These are phyloP conservation scores for Amyloporia xantha DNA, from an alignment of 768 basidiomycete genomes.

Conservation along the genomic window DNA sequence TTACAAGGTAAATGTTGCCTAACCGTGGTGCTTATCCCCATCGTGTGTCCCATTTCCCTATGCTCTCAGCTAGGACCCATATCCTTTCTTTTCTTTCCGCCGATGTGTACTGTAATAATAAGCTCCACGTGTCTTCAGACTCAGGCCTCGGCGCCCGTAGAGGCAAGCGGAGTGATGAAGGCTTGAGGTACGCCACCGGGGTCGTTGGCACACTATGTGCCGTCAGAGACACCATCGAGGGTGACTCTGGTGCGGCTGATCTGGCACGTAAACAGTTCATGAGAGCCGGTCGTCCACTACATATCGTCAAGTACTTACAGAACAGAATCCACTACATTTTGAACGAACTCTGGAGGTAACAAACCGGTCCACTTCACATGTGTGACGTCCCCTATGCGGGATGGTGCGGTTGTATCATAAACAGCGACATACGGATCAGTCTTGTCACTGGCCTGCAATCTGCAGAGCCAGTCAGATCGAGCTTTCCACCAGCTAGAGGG, in stretches of 20 bases:
- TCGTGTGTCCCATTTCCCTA: constrained; percentile 34
- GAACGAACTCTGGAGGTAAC: constrained; percentile 45
- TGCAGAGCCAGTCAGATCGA: too few relatives aligned
- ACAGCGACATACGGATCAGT: constrained; percentile 65
- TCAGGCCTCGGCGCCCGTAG: constrained; percentile 38
- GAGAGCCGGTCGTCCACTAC: too few relatives aligned
- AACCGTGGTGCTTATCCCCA: constrained; percentile 32
- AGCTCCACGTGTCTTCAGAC: constrained; percentile 48
- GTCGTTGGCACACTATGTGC: constrained; percentile 37
- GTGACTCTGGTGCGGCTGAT: background rate
- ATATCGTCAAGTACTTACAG: constrained; percentile 33
- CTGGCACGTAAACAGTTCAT: too few relatives aligned
- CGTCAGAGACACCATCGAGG: constrained; percentile 36
- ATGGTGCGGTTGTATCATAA: constrained; percentile 49
- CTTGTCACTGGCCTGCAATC: constrained; percentile 54
- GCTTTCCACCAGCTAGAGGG: background rate
- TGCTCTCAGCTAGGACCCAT: constrained; percentile 43
- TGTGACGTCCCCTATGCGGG: constrained; percentile 37
- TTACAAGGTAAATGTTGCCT: too few relatives aligned
- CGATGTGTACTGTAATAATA: constrained; percentile 21
- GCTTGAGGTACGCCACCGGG: constrained; percentile 48
- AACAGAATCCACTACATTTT: constrained; percentile 40
- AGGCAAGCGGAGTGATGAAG: constrained; percentile 25
- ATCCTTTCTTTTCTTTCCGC: constrained; percentile 5
- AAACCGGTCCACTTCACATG: constrained; percentile 60